A percentile compares a stretch with the other conserved stretches of the same genome.
Evolutionary conservation across 2,329 filamentous ascomycete species (phyloP).

Genomic region (Paecilomyces sp.): DNA sequence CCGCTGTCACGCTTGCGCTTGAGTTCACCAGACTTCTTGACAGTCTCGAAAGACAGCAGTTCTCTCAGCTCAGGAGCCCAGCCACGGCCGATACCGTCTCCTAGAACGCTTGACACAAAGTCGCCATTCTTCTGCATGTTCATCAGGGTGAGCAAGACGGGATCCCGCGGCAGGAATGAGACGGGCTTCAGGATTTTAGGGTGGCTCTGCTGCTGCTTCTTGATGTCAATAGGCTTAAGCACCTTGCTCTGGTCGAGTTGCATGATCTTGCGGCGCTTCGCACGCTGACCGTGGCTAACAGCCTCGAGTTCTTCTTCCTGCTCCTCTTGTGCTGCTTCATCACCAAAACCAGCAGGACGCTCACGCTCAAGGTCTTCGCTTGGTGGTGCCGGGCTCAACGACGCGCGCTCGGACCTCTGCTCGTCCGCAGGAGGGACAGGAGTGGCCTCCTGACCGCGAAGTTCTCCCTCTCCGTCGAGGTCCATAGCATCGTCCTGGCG

Average conservation of each 20-base stretch:
- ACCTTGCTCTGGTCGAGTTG: slow-evolving; percentile 75
- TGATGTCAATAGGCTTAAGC: slow-evolving; percentile 69
- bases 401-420: slow-evolving; percentile 52
- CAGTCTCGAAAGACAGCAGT: slow-evolving; percentile 80
- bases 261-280: slow-evolving; percentile 74
- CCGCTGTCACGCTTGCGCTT: slow-evolving; percentile 93
- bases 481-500: slow-evolving; percentile 50
- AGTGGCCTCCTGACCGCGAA: slow-evolving; percentile 43
- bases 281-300: slow-evolving; percentile 55
- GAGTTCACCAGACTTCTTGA: slow-evolving; percentile 68
- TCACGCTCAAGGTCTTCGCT: background rate
- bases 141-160: slow-evolving; percentile 77
- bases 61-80: slow-evolving; percentile 92
- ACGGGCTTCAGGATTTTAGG: slow-evolving; percentile 78
- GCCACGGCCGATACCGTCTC: slow-evolving; percentile 65
- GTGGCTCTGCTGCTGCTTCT: slow-evolving; percentile 76
- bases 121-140: slow-evolving; percentile 86
- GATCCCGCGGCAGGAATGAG: slow-evolving; percentile 78
- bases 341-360: slow-evolving; percentile 12
- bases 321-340: slow-evolving; percentile 17
- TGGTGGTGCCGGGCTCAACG: slow-evolving; percentile 35
- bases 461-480: slow-evolving; percentile 45
- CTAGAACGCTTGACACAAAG: slow-evolving; percentile 81
- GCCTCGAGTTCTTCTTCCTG: slow-evolving; percentile 41
- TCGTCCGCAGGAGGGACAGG: slow-evolving; percentile 42